Base-by-base conservation (phyloP, 2,329 filamentous ascomycete species). In the Monilinia fructigena region DNA sequence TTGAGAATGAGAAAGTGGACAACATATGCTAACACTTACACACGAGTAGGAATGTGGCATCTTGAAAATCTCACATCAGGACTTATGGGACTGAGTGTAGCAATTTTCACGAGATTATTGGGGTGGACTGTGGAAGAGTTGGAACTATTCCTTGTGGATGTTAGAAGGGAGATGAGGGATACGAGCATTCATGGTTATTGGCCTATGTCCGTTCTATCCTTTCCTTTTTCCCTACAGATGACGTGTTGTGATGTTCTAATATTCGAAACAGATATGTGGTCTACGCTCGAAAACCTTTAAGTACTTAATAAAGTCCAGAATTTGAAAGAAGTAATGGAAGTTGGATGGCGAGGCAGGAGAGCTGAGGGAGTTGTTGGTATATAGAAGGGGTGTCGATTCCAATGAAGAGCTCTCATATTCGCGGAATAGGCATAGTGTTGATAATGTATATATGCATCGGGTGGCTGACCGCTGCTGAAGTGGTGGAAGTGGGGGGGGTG, bases 141-240 rank as follows among this genome's bases (percentile, higher is more conserved):
- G 18, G 80, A 84, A 71, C 65, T 81, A 10, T 81, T 82, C 65
- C 76, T 84, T n/a, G 75, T 81, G 23, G 76, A 80, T 14, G 81
- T 83, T 28, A 76, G 81, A 66, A 80, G 75, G 67, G 81, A 79
- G 16, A 82, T 82, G 69, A 76, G 75, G 67, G 80, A 82, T 65
- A 59, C 53, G 11, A 68, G 45, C 50, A 61, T 75, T 76, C 68
- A 78, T 81, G 69, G 77, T 81, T 84, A 83, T 67, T 85, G 85
- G 83, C 82, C 82, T 18, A 77, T 85, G 70, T 80, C 83, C 71
- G 78, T 84, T 62, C 76, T 83, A n/a, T 20, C 10, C 14, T 16
- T 20, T 8, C 7, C 6, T 50, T 8, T 12, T 56, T 11, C 2
- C 8, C 5, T 20, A 4, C 10, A n/a, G 1, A n/a, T 1, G 20